These are phyloP conservation scores for Podochytrium sp. DNA, from an alignment of 192 early-diverging fungal genomes.

Conservation along the genomic window DNA sequence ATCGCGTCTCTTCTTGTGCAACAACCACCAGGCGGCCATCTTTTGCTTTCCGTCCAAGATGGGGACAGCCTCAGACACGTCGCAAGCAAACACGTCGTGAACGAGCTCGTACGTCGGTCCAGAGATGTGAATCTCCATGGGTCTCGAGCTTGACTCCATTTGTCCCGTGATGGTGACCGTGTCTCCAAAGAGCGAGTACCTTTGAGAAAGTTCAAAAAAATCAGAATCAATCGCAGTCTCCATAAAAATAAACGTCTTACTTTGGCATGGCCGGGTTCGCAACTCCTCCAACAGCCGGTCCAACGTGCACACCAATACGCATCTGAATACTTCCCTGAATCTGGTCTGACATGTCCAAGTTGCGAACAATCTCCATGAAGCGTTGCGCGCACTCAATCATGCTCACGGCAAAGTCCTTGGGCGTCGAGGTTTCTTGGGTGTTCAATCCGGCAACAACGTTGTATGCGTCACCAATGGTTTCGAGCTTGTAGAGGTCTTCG, in stretches of 20 bases:
- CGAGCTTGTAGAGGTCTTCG: conserved; percentile 49
- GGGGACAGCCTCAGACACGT: conserved; percentile 26
- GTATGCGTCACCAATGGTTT: conserved; percentile 55
- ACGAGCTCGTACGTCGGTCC: conserved; percentile 43
- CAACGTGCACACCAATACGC: conserved; percentile 54
- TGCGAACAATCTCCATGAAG: conserved; percentile 43
- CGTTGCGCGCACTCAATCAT: conserved; percentile 46
- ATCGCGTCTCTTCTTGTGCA: conserved; percentile 40
- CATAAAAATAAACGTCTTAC: conserved; percentile 23
- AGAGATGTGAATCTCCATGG: conserved; percentile 48
- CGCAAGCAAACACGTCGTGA: conserved; percentile 33
- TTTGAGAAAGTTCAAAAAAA: conserved; percentile 8
- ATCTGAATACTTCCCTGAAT: conserved; percentile 37
- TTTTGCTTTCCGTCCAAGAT: conserved; percentile 33
- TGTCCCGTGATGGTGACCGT: conserved; percentile 45
- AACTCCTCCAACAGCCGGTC: conserved; percentile 51
- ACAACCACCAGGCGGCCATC: conserved; percentile 45
- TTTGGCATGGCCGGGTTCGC: conserved; percentile 51
- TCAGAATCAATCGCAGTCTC: neutral
- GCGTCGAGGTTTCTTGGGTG: conserved; percentile 20
- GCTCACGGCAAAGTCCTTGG: conserved; percentile 38
- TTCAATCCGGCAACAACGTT: conserved; percentile 49
- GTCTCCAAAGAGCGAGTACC: conserved; percentile 49
- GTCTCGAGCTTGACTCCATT: conserved; percentile 48
- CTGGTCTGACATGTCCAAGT: conserved; percentile 54